These are phyloP conservation scores for Phialocephala subalpina DNA, from an alignment of 2,329 filamentous ascomycete genomes.

Conservation along the genomic window DNA sequence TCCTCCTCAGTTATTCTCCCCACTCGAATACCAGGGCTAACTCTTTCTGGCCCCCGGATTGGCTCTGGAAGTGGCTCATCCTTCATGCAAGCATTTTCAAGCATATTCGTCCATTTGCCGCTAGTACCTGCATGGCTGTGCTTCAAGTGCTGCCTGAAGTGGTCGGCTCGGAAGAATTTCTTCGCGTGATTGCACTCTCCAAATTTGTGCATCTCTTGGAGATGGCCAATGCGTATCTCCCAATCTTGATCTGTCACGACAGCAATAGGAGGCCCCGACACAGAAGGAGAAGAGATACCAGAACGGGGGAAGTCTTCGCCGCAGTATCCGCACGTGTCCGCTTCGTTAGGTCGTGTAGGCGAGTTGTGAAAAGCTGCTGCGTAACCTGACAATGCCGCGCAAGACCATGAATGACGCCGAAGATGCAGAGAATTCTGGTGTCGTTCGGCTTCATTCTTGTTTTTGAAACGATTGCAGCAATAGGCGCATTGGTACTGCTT, in stretches of 20 bases:
- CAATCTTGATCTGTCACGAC: slow-evolving; percentile 82
- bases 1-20: slow-evolving; percentile 43
- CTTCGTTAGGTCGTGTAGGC: slow-evolving; percentile 67
- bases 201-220: slow-evolving; percentile 94
- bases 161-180: slow-evolving; percentile 97
- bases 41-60: slow-evolving; percentile 40
- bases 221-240: slow-evolving; percentile 85
- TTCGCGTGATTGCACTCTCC: slow-evolving; percentile 98
- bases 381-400: slow-evolving; percentile 80
- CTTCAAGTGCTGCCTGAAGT: slow-evolving; percentile 97
- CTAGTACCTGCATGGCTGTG: slow-evolving; percentile 96
- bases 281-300: slow-evolving; percentile 47
- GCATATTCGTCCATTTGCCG: slow-evolving; percentile 98
- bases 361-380: slow-evolving; percentile 89
- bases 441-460: slow-evolving; percentile 97
- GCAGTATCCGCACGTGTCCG: slow-evolving; percentile 93
- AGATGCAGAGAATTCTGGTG: slow-evolving; percentile 96
- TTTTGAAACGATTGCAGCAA: slow-evolving; percentile 96
- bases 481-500: slow-evolving; percentile 96
- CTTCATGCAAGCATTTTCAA: slow-evolving; percentile 96
- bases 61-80: slow-evolving; percentile 71
- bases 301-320: slow-evolving; percentile 79
- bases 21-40: slow-evolving; percentile 39
- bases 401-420: slow-evolving; percentile 95
- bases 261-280: slow-evolving; percentile 51